Percentiles rank a stretch among this genome's conserved stretches.
These are phyloP conservation scores for Cystofilobasidium ferigula DNA, from an alignment of 768 basidiomycete genomes.

Conservation along the genomic window DNA sequence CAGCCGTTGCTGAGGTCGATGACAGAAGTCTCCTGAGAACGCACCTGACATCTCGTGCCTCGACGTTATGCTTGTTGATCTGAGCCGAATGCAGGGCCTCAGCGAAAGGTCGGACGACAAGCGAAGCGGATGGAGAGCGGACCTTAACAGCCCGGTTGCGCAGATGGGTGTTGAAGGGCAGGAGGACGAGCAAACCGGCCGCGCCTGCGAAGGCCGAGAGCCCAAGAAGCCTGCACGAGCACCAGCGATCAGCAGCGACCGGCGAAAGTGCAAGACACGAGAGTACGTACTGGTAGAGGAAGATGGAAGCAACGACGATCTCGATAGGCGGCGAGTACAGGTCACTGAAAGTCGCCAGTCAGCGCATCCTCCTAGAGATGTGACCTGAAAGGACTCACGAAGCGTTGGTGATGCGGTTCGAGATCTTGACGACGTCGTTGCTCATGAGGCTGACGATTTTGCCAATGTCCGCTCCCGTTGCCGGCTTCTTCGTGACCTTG, in stretches of 20 bases:
- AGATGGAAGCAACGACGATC: constrained; percentile 56
- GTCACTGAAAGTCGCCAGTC: not conserved
- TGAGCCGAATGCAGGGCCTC: constrained; percentile 45
- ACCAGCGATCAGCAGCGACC: constrained; percentile 11
- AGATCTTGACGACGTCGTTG: constrained; percentile 20
- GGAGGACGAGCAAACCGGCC: constrained; percentile 52
- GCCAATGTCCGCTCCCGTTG: constrained; percentile 62
- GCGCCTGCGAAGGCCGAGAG: constrained; percentile 66
- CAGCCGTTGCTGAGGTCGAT: no score
- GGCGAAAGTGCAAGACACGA: not conserved
- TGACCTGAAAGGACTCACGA: constrained; percentile 36
- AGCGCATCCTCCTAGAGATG: constrained; percentile 28
- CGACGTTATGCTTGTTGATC: constrained; percentile 36
- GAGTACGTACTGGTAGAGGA: constrained; percentile 60
- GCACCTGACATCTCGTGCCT: constrained; percentile 61
- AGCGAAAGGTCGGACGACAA: constrained; percentile 24
- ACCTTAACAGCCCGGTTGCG: constrained; percentile 47
- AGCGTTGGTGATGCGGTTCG: constrained; percentile 22
- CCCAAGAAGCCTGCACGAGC: constrained; percentile 48
- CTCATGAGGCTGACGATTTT: constrained; percentile 73
- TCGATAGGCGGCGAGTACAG: constrained; percentile 54
- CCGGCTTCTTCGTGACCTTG: constrained; percentile 30
- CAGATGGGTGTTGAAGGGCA: constrained; percentile 61
- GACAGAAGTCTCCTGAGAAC: no score
- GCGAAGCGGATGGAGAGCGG: constrained; percentile 40